Percentiles rank a stretch among this genome's conserved stretches.
Conservation (phyloP, 805 yeast genomes). For the Grigorovia transvaalensis region DNA sequence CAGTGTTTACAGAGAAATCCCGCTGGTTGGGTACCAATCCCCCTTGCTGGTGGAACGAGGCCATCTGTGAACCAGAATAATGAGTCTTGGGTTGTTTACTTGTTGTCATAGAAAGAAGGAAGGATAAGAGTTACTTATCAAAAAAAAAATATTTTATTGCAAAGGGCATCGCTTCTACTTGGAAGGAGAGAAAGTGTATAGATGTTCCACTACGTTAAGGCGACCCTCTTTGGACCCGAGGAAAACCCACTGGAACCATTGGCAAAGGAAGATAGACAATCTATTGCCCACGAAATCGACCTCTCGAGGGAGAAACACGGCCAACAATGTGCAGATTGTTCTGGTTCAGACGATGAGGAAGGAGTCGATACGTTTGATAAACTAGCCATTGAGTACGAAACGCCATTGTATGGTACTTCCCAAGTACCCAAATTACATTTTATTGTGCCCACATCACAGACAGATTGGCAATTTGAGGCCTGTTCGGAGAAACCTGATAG, state of each 20-base stretch:
- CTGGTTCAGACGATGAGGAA: constrained; percentile 17
- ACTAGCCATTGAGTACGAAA: constrained; percentile 25
- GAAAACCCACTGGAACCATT: constrained; percentile 9
- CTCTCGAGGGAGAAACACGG: neutral
- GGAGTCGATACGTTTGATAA: constrained; percentile 18
- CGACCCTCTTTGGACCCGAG: constrained; percentile 10
- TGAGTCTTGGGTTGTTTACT: no score
- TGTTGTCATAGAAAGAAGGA: no score
- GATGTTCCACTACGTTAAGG: neutral
- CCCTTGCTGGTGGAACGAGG: no score
- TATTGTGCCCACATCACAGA: constrained; percentile 71
- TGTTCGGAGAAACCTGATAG: constrained; percentile 33
- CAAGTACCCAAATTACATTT: constrained; percentile 61
- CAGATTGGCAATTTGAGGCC: constrained; percentile 80
- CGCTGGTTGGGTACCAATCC: neutral
- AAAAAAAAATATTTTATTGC: no score
- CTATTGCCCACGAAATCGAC: neutral
- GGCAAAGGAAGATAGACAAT: constrained; percentile 7
- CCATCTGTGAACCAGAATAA: no score
- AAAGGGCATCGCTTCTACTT: no score
- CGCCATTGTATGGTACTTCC: constrained; percentile 59
- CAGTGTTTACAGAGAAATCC: neutral
- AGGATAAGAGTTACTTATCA: no score
- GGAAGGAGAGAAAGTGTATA: neutral
- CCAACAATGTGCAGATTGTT: constrained; percentile 1